Evolutionary conservation across 1,284 basidiomycete genomes (phyloP), one percentile per base, ranked within the genome.

Genomic region (Porogramme epimiltina): DNA sequence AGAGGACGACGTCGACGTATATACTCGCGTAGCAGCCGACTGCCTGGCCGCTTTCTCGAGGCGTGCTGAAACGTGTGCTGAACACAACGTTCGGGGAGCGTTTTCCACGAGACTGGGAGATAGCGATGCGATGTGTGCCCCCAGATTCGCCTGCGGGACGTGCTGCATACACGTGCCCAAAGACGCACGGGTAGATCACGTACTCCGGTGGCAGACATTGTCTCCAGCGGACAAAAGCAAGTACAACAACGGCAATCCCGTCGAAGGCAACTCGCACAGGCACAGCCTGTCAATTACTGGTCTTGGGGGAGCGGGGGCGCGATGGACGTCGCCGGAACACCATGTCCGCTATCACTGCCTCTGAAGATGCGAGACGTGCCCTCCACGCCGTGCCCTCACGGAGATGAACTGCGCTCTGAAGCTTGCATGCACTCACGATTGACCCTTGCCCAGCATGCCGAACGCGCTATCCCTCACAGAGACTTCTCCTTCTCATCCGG

Each of bases 11-110:
- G 47, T 38, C 36, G 42, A 40, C 42, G 51, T 65, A 64, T 67
- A 67, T 66, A 66, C 60, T 48, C 49, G 51, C 47, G 44, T 50
- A 44, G 46, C 48, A 46, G 31, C 40, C 52, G 28, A 40, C 41
- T 58, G 64, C 66, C 66, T 64, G 65, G 51, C 57, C 62, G 61
- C 53, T 64, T 48, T 61, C 61, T 66, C 55, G 69, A 66, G 67
- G 67, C 56, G 43, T 43, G 37, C 51, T 51, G 61, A 60, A 60
- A 66, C 66, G 67, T 55, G 43, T 43, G 37, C 51, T 51, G 61
- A 60, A 60, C 55, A 53, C 50, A 24, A 37, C 42, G 59, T 59
- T 48, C 56, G 23, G 45, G 42, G 42, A 48, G 47, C 48, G 25
- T 23, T 40, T 42, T 50, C 49, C 58, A 51, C 57, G 59, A 58